phyloP scores from a whole-genome alignment of 306 rosid genomes.

The Quercus berberidifolia region DNA sequence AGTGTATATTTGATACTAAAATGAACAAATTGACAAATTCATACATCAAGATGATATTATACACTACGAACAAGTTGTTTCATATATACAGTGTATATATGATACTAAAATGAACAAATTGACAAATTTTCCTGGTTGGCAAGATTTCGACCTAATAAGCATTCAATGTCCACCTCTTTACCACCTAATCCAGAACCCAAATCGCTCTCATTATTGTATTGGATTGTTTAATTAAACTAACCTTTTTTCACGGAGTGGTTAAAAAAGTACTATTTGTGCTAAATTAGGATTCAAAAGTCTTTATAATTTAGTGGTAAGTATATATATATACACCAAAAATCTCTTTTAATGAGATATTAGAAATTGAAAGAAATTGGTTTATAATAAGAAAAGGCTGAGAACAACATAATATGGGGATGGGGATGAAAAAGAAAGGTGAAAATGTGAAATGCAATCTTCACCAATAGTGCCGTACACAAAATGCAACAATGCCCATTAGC shows the following conservation, averaged over 20 bases:
- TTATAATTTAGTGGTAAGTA: not conserved
- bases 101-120: not conserved
- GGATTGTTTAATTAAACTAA: not conserved
- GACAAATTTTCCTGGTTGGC: not conserved
- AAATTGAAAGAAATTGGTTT: not conserved
- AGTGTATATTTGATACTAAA: not conserved
- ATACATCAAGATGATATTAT: too few relatives aligned
- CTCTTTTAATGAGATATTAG: not conserved
- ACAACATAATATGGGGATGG: not conserved
- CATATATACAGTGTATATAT: too few relatives aligned
- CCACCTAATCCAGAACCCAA: conserved; percentile 22
- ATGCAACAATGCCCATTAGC: not conserved
- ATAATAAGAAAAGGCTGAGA: not conserved
- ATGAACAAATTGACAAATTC: not conserved
- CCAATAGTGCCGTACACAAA: too few relatives aligned
- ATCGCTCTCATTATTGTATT: not conserved
- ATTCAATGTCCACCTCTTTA: conserved; percentile 5
- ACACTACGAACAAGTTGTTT: too few relatives aligned
- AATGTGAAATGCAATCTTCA: too few relatives aligned
- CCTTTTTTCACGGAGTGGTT: not conserved
- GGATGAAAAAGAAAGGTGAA: not conserved
- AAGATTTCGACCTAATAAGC: not conserved
- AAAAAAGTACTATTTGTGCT: not conserved
- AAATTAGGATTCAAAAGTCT: not conserved
- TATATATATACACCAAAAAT: not conserved